phyloP scores from a whole-genome alignment of 257 asterid species.

The Asclepias syriaca region DNA sequence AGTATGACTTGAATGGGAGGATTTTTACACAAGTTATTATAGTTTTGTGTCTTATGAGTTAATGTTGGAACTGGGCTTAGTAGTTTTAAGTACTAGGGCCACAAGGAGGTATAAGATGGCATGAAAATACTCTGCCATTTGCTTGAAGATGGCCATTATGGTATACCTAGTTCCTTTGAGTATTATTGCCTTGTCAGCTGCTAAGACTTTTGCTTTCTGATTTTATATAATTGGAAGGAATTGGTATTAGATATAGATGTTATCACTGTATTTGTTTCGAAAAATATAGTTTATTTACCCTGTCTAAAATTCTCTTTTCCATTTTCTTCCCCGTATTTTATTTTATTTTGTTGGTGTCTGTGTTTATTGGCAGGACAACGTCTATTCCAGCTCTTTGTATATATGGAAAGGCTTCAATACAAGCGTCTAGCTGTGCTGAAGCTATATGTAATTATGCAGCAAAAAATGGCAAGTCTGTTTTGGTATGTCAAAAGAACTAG shows the following conservation, averaged over 20 bases:
- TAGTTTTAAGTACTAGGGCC: not conserved
- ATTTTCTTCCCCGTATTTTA: not conserved
- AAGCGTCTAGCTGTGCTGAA: conserved; percentile 45
- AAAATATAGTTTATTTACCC: not conserved
- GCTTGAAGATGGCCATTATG: not conserved
- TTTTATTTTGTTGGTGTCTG: conserved; percentile 12
- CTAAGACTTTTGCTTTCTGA: not conserved
- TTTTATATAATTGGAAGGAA: not conserved
- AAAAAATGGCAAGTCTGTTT: conserved; percentile 52
- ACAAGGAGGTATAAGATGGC: not conserved
- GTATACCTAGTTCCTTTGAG: not conserved
- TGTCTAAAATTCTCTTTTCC: not conserved
- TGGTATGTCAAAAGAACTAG: conserved; percentile 40
- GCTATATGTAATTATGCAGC: conserved; percentile 31
- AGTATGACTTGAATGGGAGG: not conserved
- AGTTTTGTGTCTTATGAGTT: not conserved
- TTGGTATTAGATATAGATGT: not conserved
- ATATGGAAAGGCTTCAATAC: conserved; percentile 67
- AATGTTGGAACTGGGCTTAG: too few species aligned
- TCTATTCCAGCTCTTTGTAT: conserved; percentile 75
- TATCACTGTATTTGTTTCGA: not conserved
- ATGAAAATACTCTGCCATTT: not conserved
- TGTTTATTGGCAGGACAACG: conserved; percentile 57
- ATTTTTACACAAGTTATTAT: not conserved
- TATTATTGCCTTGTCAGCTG: not conserved